Evolutionary conservation across 2,329 filamentous ascomycete species (phyloP).

Genomic region (Thielaviopsis ethacetica): DNA sequence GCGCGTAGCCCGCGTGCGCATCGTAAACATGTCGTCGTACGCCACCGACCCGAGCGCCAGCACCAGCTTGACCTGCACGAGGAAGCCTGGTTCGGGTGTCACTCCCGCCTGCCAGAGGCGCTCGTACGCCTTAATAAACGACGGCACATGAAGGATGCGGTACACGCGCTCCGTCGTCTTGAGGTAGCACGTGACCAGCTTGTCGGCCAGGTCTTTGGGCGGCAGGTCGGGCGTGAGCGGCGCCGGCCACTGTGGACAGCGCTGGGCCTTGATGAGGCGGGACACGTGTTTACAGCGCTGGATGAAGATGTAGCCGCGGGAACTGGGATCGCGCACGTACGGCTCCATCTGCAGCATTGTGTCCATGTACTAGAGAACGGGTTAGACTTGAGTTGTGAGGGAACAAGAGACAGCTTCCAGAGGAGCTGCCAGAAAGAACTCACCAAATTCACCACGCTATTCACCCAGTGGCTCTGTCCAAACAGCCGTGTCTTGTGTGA

Average conservation of each 20-base stretch:
- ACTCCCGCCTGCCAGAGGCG: slow-evolving; percentile 26
- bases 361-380: slow-evolving; percentile 1
- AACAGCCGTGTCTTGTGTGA: slow-evolving; percentile 39
- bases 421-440: no score
- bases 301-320: slow-evolving; percentile 22
- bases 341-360: slow-evolving; percentile 21
- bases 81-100: slow-evolving; percentile 25
- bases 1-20: slow-evolving; percentile 30
- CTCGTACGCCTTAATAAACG: slow-evolving; percentile 32
- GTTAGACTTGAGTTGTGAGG: no score
- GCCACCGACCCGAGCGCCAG: slow-evolving; percentile 37
- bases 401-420: no score
- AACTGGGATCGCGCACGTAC: slow-evolving; percentile 21
- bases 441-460: slow-evolving; percentile 26
- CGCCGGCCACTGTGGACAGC: slow-evolving; percentile 31
- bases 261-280: slow-evolving; percentile 32
- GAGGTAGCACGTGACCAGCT: slow-evolving; percentile 33
- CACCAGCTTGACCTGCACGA: slow-evolving; percentile 41
- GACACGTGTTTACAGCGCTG: slow-evolving; percentile 36
- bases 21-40: slow-evolving; percentile 32
- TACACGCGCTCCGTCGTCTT: slow-evolving; percentile 29
- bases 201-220: slow-evolving; percentile 25
- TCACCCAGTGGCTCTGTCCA: slow-evolving; percentile 42
- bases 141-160: slow-evolving; percentile 34
- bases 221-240: slow-evolving; percentile 29